Evolutionary conservation across 139 green algal genomes (phyloP).

Genomic region (Auxenochlorella protothecoides): DNA sequence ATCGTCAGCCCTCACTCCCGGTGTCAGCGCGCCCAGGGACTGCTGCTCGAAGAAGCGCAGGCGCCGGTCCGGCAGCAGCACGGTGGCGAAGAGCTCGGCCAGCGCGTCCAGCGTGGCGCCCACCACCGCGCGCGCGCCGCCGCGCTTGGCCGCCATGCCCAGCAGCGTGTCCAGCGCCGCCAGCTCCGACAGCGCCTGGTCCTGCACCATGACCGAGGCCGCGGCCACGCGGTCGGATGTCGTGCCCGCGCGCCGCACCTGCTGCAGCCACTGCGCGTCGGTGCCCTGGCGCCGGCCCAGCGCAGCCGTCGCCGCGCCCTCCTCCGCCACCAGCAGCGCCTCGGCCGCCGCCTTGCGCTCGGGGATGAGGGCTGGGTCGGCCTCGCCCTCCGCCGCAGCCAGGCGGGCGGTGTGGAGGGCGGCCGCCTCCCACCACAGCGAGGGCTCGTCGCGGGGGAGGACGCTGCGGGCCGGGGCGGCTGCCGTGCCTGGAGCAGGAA

Average conservation of each 20-base stretch:
- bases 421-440: constrained; percentile 52
- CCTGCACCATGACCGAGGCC: constrained; percentile 71
- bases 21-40: constrained; percentile 26
- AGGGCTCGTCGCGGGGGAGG: constrained; percentile 38
- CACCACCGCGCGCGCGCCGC: constrained; percentile 37
- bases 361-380: constrained; percentile 13
- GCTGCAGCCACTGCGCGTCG: constrained; percentile 63
- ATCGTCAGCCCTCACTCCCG: constrained; percentile 34
- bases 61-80: constrained; percentile 82
- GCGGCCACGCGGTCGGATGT: constrained; percentile 74
- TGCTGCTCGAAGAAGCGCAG: constrained; percentile 56
- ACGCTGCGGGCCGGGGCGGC: constrained; percentile 17
- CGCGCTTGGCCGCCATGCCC: constrained; percentile 41
- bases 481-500: too few relatives aligned
- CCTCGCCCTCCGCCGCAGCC: constrained; percentile 1
- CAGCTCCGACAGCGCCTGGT: constrained; percentile 62
- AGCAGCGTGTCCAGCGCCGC: constrained; percentile 68
- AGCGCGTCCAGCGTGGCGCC: constrained; percentile 53
- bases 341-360: constrained; percentile 23
- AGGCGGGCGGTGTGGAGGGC: constrained; percentile 25
- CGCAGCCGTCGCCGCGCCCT: constrained; percentile 13
- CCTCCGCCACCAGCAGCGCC: constrained; percentile 18
- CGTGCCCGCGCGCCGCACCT: constrained; percentile 58
- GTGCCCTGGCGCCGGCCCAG: constrained; percentile 31
- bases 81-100: constrained; percentile 65